Evolutionary conservation across 2,329 filamentous ascomycete species (phyloP), one percentile per base, ranked within the genome.

Genomic region (Pyrenophora seminiperda): DNA sequence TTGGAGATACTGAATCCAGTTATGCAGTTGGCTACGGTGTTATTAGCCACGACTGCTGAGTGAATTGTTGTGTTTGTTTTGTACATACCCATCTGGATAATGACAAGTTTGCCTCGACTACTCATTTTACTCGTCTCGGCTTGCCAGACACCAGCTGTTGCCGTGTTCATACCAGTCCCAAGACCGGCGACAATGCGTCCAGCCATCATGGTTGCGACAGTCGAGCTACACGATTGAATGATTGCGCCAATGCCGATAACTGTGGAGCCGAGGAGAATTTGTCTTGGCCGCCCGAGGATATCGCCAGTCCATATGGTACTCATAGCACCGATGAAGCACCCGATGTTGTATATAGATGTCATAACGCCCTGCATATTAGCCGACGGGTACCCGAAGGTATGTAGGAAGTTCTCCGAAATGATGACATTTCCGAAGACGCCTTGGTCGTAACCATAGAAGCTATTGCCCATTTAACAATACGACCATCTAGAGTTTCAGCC

Each of bases 191-290:
- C 53, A 53, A 79, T 57, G 41, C 76, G 47, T 40, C 74, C 61
- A 53, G 71, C 68, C 58, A 75, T 70, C 68, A 75, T 72, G 15
- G 66, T 65, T 3, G 68, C 59, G n/a, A 74, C 71, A 15, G 61
- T 66, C 50, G 65, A 71, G 38, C 68, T 68, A 18, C 67, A 69
- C 0, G 72, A 68, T 42, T 75, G 72, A 2, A 75, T 65, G 14
- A 73, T 63, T 5, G 72, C 71, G 13, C 73, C 72, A 38, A 72
- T 61, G 0, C 62, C 69, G 40, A 75, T 74, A n/a, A 74, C 60
- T 2, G 68, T 66, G 7, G 71, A 80, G 11, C 84, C 85, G 5
- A 85, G 75, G 50, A 87, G 78, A 41, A 84, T 83, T 10, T 79
- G 79, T 31, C 80, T 73, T 59, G 77, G 76, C n/a, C 83, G 76